Conservation (phyloP, 2,329 filamentous ascomycete genomes). For the Clonostachys sp. region DNA sequence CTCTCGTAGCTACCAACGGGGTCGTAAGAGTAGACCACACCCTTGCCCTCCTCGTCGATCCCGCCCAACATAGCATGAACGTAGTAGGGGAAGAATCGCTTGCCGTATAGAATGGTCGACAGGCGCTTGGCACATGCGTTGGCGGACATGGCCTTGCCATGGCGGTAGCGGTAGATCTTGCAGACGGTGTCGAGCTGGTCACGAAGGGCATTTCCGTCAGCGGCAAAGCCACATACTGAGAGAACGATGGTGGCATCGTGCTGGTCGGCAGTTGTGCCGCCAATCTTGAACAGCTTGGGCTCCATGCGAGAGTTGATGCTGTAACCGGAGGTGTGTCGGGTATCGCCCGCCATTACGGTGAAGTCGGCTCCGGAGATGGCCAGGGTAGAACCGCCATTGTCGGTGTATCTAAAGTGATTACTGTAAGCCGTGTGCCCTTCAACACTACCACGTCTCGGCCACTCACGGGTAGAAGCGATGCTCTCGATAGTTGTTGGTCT, state of each 20-base stretch:
- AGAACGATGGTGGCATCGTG: constrained; percentile 82
- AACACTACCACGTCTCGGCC: not conserved
- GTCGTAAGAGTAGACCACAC: constrained; percentile 95
- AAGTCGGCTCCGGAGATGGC: constrained; percentile 94
- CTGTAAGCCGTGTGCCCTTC: not conserved
- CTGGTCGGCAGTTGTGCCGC: constrained; percentile 81
- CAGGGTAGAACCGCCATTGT: constrained; percentile 95
- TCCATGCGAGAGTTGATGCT: constrained; percentile 97
- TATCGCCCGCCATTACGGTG: constrained; percentile 95
- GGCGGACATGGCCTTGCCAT: constrained; percentile 93
- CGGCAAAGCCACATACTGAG: constrained; percentile 92
- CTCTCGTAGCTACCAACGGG: constrained; percentile 97
- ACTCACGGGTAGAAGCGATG: constrained; percentile 92
- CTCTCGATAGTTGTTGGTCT: constrained; percentile 53
- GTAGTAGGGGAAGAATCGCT: constrained; percentile 99
- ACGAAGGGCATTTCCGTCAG: constrained; percentile 89
- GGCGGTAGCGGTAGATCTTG: constrained; percentile 99
- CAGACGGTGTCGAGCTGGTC: constrained; percentile 91
- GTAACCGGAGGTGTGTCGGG: constrained; percentile 91
- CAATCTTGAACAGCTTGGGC: constrained; percentile 96
- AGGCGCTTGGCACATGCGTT: constrained; percentile 92
- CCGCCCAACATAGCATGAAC: constrained; percentile 91
- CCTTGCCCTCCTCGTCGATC: constrained; percentile 89
- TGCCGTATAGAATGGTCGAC: constrained; percentile 92
- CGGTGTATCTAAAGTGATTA: constrained; percentile 67